These are phyloP conservation scores for Phialophora expanda DNA, from an alignment of 2,329 filamentous ascomycete species.

Conservation along the genomic window DNA sequence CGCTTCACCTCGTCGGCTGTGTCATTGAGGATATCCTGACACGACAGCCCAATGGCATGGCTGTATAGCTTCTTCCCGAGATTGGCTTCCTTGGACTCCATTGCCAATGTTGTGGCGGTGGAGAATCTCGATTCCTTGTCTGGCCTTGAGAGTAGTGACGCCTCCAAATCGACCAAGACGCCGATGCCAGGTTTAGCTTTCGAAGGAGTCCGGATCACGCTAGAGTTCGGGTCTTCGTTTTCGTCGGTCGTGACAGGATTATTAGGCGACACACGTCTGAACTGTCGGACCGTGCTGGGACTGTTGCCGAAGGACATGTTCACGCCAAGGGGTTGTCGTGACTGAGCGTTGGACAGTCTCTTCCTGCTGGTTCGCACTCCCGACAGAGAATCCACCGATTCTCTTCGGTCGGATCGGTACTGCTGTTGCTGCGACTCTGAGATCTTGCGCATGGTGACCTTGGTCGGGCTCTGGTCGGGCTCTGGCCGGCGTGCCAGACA, in stretches of 20 bases:
- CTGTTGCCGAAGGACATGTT: constrained; percentile 94
- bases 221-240: constrained; percentile 32
- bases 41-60: constrained; percentile 79
- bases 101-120: constrained; percentile 30
- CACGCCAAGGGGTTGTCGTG: constrained; percentile 80
- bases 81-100: constrained; percentile 74
- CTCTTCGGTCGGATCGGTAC: constrained; percentile 17
- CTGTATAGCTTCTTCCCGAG: constrained; percentile 81
- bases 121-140: constrained; percentile 30
- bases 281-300: constrained; percentile 87
- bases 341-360: constrained; percentile 52
- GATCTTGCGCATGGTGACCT: constrained; percentile 33
- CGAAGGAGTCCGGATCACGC: constrained; percentile 33
- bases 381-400: constrained; percentile 47
- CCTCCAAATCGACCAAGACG: constrained; percentile 23
- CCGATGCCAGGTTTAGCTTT: constrained; percentile 28
- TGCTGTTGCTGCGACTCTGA: constrained; percentile 21
- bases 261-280: constrained; percentile 81
- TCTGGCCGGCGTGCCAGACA: constrained; percentile 42
- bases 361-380: constrained; percentile 48
- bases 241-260: constrained; percentile 45
- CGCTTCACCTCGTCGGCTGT: constrained; percentile 73
- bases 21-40: constrained; percentile 86
- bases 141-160: constrained; percentile 21
- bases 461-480: constrained; percentile 34